phyloP scores from a whole-genome alignment of 139 green algal genomes.

The Chlorella sp. region DNA sequence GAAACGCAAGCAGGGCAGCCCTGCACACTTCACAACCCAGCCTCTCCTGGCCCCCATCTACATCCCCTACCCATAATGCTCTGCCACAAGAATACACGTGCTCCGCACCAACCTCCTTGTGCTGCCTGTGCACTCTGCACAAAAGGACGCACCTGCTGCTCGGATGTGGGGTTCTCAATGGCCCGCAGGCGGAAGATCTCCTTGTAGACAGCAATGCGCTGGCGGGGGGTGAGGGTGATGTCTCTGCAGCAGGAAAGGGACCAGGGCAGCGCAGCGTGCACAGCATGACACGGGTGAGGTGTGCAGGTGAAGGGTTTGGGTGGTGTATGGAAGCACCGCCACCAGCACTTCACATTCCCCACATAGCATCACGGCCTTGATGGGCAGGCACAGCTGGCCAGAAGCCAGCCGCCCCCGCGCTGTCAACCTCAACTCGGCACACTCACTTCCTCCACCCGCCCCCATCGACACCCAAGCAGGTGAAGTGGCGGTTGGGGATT shows the following conservation, averaged over 20 bases:
- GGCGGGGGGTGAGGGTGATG: constrained; percentile 92
- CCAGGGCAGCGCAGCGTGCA: no score
- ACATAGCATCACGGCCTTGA: no score
- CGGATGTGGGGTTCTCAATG: constrained; percentile 46
- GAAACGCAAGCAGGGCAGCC: no score
- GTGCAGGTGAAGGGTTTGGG: no score
- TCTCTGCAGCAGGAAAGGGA: constrained; percentile 57
- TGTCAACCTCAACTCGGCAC: background rate
- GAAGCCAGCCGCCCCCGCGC: background rate
- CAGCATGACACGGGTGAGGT: no score
- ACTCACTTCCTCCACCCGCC: no score
- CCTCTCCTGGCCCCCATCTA: no score
- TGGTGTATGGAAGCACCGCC: background rate
- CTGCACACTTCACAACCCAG: no score
- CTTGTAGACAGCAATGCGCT: constrained; percentile 93
- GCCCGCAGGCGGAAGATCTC: constrained; percentile 87
- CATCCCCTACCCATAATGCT: background rate
- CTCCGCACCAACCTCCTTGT: background rate
- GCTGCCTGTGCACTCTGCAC: background rate
- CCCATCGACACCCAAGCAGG: no score
- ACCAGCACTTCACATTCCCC: no score
- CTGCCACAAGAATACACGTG: no score
- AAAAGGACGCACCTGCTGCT: constrained; percentile 65
- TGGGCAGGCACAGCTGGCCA: background rate
- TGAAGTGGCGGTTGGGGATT: no score